Evolutionary conservation across 441 rosid genomes (phyloP).

Genomic region (Pelargonium myrrhifolium): DNA sequence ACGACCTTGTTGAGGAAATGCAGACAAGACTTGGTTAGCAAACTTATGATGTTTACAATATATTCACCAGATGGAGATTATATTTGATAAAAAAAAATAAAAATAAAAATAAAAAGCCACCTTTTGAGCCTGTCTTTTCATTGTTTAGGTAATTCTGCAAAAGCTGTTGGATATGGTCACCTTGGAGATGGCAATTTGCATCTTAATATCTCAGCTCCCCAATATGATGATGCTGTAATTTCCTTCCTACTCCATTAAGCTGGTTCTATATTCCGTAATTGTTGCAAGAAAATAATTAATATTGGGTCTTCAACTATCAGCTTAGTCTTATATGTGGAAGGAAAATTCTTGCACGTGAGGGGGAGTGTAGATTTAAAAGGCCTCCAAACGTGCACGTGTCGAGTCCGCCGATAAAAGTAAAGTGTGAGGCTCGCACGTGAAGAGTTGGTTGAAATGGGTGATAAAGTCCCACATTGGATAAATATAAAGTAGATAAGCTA

Average conservation of each 20-base stretch:
- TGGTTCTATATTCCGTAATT: neutral
- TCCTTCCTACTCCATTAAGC: slow-evolving; percentile 8
- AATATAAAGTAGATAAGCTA: too few species aligned
- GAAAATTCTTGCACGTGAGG: too few species aligned
- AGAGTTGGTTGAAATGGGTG: too few species aligned
- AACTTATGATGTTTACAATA: neutral
- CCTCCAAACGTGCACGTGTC: too few species aligned
- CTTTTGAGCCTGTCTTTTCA: slow-evolving; percentile 6
- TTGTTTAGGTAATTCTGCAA: slow-evolving; percentile 54
- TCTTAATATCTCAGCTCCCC: slow-evolving; percentile 67
- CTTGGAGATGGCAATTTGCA: slow-evolving; percentile 94
- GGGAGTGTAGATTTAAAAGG: too few species aligned
- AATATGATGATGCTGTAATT: slow-evolving; percentile 56
- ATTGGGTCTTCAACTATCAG: too few species aligned
- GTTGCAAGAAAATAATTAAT: too few species aligned
- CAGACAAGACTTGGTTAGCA: slow-evolving; percentile 62
- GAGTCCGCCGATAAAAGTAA: too few species aligned
- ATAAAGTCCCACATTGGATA: too few species aligned
- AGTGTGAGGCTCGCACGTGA: too few species aligned
- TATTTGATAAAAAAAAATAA: neutral
- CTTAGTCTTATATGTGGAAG: too few species aligned
- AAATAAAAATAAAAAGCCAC: too few species aligned
- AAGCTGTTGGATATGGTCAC: slow-evolving; percentile 82
- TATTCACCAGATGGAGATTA: neutral
- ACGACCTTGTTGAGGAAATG: slow-evolving; percentile 74